Percentiles rank a stretch among this genome's conserved stretches.
Evolutionary conservation across 1,284 basidiomycete species (phyloP).

Genomic region (Lentinula novae-zelandiae): DNA sequence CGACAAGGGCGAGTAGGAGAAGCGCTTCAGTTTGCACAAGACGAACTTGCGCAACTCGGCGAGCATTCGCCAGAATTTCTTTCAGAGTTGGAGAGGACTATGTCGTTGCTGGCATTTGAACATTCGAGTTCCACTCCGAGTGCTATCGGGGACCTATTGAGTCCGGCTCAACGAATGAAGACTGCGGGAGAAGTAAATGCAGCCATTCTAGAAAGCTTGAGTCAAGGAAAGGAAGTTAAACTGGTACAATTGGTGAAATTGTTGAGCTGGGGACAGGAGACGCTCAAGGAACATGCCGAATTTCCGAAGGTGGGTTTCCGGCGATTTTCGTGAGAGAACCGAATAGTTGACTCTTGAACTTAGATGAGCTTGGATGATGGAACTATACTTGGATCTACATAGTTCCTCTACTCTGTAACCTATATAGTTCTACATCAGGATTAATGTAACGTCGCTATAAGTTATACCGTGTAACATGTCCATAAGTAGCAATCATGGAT

Average conservation of each 20-base stretch:
- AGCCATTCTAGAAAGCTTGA: conserved; percentile 88
- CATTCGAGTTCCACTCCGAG: conserved; percentile 58
- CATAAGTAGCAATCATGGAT: not conserved
- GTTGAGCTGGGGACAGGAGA: conserved; percentile 84
- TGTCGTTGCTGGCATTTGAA: conserved; percentile 94
- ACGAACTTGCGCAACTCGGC: conserved; percentile 90
- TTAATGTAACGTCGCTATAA: not conserved
- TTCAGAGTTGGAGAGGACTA: conserved; percentile 88
- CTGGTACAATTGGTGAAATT: conserved; percentile 83
- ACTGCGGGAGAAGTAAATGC: conserved; percentile 95
- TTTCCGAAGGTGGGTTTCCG: conserved; percentile 52
- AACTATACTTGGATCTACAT: conserved; percentile 8
- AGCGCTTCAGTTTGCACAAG: conserved; percentile 88
- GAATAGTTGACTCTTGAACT: not conserved
- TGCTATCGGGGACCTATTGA: conserved; percentile 75
- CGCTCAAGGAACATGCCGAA: conserved; percentile 72
- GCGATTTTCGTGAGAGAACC: not conserved
- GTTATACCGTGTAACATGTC: too few species aligned
- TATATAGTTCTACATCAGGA: not conserved
- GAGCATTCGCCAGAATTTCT: conserved; percentile 95
- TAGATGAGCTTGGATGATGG: conserved; percentile 13
- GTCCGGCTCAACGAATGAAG: conserved; percentile 84
- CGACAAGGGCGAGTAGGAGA: conserved; percentile 76
- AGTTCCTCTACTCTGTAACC: not conserved
- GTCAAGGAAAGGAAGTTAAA: conserved; percentile 92